Base-by-base conservation (phyloP, 2,329 filamentous ascomycete species). In the Ophiognomonia clavigignenti-juglandacearum region DNA sequence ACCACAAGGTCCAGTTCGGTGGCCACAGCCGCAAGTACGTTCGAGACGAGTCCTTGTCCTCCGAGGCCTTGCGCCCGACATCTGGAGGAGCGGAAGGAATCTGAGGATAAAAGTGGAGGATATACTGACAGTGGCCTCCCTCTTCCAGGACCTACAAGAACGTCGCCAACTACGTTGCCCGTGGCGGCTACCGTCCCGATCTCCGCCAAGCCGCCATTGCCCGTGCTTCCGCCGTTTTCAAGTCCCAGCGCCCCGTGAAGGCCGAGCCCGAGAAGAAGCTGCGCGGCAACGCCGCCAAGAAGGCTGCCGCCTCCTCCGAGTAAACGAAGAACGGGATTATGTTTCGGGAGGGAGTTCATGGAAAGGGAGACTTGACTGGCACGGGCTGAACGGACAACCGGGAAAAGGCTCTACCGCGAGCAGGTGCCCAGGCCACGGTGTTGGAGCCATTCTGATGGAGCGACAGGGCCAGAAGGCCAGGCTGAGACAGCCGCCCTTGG, bases 191-290 rank as follows among this genome's bases (percentile, higher is more conserved):
- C 85, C 88, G 87, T 61, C 63, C 78, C 62, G 87, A 92, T 68
- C 78, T 91, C 71, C 85, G 85, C 60, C 73, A 80, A 64, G 77
- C 77, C 63, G 91, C 92, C 61, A 84, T 97, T 64, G 77, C 89
- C 71, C 88, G 93, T 65, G 89, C 86, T 66, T 90, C 85, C 63
- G 89, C 90, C 63, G 80, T 96, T 76, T 86, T 85, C 70, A 77
- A 78, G 64, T 83, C 86, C 61, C 86, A 95, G 81, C 79, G 78
- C 67, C 74, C 84, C 59, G 82, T 85, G 73, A 95, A 95, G 84
- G 78, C 85, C 53, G 71, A 74, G 55, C 81, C 81, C 61, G 82
- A 83, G 73, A 66, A 70, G 64, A 95, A 95, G 83, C 76, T 77
- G 61, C 81, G 89, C 64, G 90, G 91, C 61, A 77, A 77, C 59